A percentile compares a stretch with the other conserved stretches of the same genome.
phyloP scores from a whole-genome alignment of 139 green algal species.

The Haematococcus lacustris region DNA sequence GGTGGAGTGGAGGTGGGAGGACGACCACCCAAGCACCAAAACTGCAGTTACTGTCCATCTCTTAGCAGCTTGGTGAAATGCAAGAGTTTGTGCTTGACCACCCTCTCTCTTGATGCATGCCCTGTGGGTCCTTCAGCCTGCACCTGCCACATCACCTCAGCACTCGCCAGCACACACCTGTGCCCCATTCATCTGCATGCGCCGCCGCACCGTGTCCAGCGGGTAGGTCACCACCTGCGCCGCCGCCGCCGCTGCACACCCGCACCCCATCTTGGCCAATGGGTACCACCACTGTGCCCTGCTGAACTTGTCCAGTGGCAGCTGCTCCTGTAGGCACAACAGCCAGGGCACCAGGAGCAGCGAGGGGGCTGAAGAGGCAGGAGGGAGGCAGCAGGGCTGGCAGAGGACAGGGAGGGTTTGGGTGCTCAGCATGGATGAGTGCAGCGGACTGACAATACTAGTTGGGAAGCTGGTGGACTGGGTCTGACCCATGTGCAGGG shows the following conservation, averaged over 20 bases:
- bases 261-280: constrained; percentile 52
- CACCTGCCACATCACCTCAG: neutral
- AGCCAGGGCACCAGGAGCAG: constrained; percentile 34
- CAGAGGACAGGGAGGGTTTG: neutral
- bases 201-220: constrained; percentile 53
- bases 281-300: constrained; percentile 38
- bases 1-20: neutral
- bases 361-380: constrained; percentile 47
- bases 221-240: constrained; percentile 53
- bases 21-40: neutral
- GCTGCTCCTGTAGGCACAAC: constrained; percentile 28
- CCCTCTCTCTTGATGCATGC: neutral
- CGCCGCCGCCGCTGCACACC: constrained; percentile 40
- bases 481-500: neutral
- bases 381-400: neutral
- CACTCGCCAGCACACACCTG: constrained; percentile 9
- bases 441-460: neutral
- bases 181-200: constrained; percentile 50
- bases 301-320: constrained; percentile 31
- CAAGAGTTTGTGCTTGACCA: neutral
- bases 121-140: neutral
- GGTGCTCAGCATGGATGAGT: neutral
- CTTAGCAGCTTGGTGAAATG: neutral
- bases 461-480: neutral
- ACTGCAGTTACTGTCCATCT: neutral